phyloP scores from a whole-genome alignment of 139 green algal genomes.

The Picochlorum sp. region DNA sequence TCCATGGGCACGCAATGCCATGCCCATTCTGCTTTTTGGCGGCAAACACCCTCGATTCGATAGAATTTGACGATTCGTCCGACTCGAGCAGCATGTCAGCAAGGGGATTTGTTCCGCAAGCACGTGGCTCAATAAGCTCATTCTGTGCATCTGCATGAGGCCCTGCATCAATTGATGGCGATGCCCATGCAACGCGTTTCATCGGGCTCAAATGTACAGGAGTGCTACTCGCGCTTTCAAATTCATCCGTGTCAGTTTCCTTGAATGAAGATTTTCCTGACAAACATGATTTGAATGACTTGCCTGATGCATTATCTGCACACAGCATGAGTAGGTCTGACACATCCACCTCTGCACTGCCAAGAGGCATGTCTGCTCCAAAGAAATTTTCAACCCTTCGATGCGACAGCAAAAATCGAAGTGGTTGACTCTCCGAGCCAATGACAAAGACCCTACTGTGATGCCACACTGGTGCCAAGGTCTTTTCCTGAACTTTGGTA shows the following conservation, averaged over 20 bases:
- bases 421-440: slow-evolving; percentile 6
- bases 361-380: slow-evolving; percentile 29
- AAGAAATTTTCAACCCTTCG: slow-evolving; percentile 19
- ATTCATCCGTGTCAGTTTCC: background rate
- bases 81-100: too few species aligned
- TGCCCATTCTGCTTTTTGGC: background rate
- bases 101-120: too few species aligned
- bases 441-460: slow-evolving; percentile 22
- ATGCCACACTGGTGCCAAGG: slow-evolving; percentile 11
- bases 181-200: background rate
- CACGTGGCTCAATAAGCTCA: too few species aligned
- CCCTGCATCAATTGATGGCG: too few species aligned
- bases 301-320: background rate
- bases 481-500: slow-evolving; percentile 14
- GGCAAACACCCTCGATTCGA: background rate
- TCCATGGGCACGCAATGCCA: background rate
- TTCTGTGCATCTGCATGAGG: too few species aligned
- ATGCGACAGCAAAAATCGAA: slow-evolving; percentile 26
- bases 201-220: background rate
- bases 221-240: background rate
- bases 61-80: background rate
- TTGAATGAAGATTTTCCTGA: background rate
- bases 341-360: slow-evolving; percentile 7
- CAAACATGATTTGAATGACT: too few species aligned
- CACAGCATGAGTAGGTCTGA: background rate